phyloP scores from a whole-genome alignment of 2,329 filamentous ascomycete genomes.

The Ophiostoma sp. region DNA sequence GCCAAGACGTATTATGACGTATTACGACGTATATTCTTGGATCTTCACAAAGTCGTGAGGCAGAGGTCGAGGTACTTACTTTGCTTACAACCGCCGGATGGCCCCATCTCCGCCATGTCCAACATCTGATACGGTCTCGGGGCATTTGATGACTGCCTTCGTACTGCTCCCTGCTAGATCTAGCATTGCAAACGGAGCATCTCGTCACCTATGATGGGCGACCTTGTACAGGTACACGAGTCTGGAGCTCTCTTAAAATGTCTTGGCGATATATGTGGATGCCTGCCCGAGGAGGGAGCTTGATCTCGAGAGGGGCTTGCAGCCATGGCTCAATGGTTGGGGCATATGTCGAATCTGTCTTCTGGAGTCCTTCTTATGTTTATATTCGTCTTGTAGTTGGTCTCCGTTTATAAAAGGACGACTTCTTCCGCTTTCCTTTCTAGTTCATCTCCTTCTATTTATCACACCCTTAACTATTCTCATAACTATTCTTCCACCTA shows the following conservation, averaged over 20 bases:
- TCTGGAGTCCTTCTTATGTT: background rate
- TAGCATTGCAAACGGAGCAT: background rate
- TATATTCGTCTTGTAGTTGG: background rate
- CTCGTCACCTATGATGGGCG: background rate
- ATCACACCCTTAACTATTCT: background rate
- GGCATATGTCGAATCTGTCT: background rate
- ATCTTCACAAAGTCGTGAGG: too few relatives aligned
- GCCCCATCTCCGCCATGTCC: background rate
- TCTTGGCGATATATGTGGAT: conserved; percentile 5
- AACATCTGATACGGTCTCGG: background rate
- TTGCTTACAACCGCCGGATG: background rate
- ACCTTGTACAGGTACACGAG: background rate
- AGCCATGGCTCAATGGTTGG: too few relatives aligned
- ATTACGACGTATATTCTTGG: too few relatives aligned
- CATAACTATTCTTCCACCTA: background rate
- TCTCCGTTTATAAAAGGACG: background rate
- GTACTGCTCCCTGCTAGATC: background rate
- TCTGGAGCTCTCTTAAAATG: background rate
- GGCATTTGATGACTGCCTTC: background rate
- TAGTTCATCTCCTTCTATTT: background rate
- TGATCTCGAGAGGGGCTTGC: background rate
- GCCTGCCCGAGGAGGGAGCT: background rate
- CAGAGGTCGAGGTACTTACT: background rate
- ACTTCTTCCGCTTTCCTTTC: background rate
- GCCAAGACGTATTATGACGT: background rate